Evolutionary conservation across 2,329 filamentous ascomycete species (phyloP).

Genomic region (Ceratocystis albifundus): DNA sequence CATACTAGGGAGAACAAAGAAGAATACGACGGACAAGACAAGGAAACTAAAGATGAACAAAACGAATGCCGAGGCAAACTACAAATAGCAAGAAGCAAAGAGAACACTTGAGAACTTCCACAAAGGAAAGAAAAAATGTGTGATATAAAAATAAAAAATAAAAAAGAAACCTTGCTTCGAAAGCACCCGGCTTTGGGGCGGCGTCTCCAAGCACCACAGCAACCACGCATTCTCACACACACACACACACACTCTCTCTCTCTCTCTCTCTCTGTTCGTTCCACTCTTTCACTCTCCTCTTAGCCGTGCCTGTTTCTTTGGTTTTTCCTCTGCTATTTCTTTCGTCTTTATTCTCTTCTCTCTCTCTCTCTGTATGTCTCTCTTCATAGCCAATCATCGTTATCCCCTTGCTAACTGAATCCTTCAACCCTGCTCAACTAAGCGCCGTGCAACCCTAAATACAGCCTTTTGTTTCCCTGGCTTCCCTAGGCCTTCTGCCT

Average conservation of each 20-base stretch:
- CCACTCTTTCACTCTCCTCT: background rate
- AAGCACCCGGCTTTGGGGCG: background rate
- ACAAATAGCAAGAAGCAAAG: no score
- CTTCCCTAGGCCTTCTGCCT: background rate
- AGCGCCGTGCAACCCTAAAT: background rate
- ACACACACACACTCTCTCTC: no score
- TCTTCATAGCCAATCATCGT: constrained; percentile 1
- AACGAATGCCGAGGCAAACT: background rate
- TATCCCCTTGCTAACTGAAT: background rate
- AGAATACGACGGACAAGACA: background rate
- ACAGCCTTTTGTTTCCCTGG: background rate
- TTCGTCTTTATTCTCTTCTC: background rate
- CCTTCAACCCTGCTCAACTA: background rate
- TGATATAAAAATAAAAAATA: background rate
- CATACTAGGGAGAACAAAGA: background rate
- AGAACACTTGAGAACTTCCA: background rate
- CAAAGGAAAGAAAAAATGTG: background rate
- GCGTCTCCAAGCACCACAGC: background rate
- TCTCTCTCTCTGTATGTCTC: background rate
- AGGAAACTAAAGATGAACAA: background rate
- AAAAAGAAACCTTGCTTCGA: background rate
- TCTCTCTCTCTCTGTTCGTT: no score
- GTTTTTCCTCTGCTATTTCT: background rate
- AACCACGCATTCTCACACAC: background rate
- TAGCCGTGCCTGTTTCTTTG: no score